Conservation (phyloP, 176 grass and related monocot genomes). For the Carex kokanica region DNA sequence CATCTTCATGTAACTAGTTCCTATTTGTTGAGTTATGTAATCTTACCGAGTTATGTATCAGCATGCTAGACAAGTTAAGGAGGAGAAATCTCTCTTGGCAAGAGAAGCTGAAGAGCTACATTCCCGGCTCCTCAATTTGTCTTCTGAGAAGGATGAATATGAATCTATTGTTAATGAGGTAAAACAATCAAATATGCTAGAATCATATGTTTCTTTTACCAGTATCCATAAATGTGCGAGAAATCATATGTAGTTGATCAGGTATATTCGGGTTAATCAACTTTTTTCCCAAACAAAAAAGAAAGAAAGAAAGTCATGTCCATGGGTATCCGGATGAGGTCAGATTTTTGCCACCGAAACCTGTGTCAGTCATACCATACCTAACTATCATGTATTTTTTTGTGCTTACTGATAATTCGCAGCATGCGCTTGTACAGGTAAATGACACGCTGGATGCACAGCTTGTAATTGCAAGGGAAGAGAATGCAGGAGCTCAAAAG, state of each 20-base stretch:
- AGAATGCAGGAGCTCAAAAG: slow-evolving; percentile 34
- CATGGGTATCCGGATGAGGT: background rate
- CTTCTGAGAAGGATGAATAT: slow-evolving; percentile 42
- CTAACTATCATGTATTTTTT: background rate
- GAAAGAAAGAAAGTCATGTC: background rate
- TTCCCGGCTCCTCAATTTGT: slow-evolving; percentile 40
- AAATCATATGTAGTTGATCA: background rate
- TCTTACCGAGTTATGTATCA: slow-evolving; percentile 33
- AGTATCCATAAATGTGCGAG: no score
- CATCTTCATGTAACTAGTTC: slow-evolving; percentile 1
- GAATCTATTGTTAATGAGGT: slow-evolving; percentile 44
- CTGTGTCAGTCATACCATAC: background rate
- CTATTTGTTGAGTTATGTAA: slow-evolving; percentile 1
- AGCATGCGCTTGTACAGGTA: slow-evolving; percentile 29
- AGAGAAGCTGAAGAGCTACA: slow-evolving; percentile 42
- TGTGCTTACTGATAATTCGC: background rate
- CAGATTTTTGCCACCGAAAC: background rate
- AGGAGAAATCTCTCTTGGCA: slow-evolving; percentile 41
- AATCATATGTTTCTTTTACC: background rate
- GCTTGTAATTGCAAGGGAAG: slow-evolving; percentile 35
- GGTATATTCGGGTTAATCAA: background rate
- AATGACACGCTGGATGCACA: slow-evolving; percentile 40
- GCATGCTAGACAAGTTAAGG: slow-evolving; percentile 33
- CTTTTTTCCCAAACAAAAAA: background rate
- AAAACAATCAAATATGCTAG: background rate